Evolutionary conservation across 2,329 filamentous ascomycete genomes (phyloP), one percentile per base, ranked within the genome.

Genomic region (Alternaria longipes): DNA sequence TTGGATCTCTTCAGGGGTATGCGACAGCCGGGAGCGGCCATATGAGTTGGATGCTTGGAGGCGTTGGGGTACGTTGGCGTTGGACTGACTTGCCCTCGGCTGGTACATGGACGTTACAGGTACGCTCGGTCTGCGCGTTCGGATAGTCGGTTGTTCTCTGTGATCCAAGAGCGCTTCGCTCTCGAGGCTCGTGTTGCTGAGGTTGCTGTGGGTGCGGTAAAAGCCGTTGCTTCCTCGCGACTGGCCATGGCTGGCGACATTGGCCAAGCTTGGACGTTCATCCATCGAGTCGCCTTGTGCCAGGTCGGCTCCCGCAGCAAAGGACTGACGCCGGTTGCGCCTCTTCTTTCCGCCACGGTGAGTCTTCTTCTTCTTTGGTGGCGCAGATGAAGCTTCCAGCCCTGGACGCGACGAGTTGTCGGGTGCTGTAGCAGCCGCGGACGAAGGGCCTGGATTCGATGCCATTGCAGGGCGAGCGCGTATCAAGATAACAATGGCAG

Each of bases 121-220:
- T 24, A 83, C 74, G 68, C 81, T 84, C 50, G 80, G 75, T 18
- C 82, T 76, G 53, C 83, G 78, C 8, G 79, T 71, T 53, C 80
- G 73, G 22, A 80, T 68, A 6, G 78, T 75, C 8, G 73, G 72
- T 46, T 83, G 81, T 41, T 83, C 82, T 89, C 93, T 87, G 79
- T 98, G 94, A 79, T 98, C 94, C 18, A 98, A 82, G 68, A 98
- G 82, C 8, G 88, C 90, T 75, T 97, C 90, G 77, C 93, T 97
- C 68, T 97, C 94, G 65, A 98, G 82, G 78, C 94, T 98, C 1
- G 91, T 93, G 70, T 86, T 89, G 81, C 94, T 98, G 65, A 89
- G 75, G 74, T 91, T 92, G 47, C 73, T 67, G 62, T 80, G 79
- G 53, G 87, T 72, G 41, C 84, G 81, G 74, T 89, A 89, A 73